Evolutionary conservation across 345 rosid genomes (phyloP).

Genomic region (Garcia nutans): DNA sequence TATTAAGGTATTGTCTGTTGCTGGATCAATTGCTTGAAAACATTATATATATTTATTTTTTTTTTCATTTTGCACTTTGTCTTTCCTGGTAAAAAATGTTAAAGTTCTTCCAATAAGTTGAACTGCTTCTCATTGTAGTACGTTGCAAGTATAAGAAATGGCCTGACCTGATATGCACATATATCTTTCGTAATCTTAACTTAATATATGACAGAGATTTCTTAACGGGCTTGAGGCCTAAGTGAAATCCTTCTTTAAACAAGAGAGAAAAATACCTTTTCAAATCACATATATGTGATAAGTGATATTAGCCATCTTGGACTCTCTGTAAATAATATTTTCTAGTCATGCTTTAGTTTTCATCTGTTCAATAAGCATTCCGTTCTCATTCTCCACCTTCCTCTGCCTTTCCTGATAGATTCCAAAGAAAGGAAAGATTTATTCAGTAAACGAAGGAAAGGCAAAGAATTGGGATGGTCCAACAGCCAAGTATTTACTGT

Average conservation of each 20-base stretch:
- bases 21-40: constrained; percentile 6
- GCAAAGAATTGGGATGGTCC: constrained; percentile 96
- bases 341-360: not conserved
- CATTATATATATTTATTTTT: too few species aligned
- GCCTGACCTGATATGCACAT: not conserved
- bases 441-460: constrained; percentile 98
- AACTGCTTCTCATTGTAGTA: not conserved
- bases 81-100: not conserved
- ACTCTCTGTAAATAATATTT: not conserved
- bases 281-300: not conserved
- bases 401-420: constrained; percentile 45
- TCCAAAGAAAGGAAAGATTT: constrained; percentile 90
- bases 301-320: not conserved
- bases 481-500: constrained; percentile 65
- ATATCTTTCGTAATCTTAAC: not conserved
- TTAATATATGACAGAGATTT: not conserved
- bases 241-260: not conserved
- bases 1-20: constrained; percentile 55
- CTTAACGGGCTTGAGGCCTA: not conserved
- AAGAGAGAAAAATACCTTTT: not conserved
- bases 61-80: not conserved
- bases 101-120: not conserved
- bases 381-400: not conserved
- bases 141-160: not conserved
- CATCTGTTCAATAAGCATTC: not conserved